Percentiles rank a stretch among this genome's conserved stretches.
These are phyloP conservation scores for Coffea humblotiana DNA, from an alignment of 305 asterid genomes.

Conservation along the genomic window DNA sequence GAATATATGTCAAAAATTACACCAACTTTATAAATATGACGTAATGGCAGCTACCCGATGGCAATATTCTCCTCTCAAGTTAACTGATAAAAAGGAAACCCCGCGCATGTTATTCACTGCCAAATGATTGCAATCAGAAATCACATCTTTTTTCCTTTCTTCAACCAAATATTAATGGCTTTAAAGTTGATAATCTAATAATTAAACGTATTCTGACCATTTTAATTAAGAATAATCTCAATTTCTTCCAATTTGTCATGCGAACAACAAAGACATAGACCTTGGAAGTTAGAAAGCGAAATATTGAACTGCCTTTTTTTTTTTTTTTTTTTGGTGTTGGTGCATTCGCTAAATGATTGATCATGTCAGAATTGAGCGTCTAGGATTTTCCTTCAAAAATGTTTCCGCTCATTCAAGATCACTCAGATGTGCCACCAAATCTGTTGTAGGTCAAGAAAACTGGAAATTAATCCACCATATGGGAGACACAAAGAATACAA, in stretches of 20 bases:
- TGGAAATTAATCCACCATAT: neutral
- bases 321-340: too few species aligned
- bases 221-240: neutral
- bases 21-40: slow-evolving; percentile 21
- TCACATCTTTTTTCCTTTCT: neutral
- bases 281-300: neutral
- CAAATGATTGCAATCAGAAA: neutral
- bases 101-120: neutral
- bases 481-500: too few species aligned
- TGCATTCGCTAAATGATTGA: too few species aligned
- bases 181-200: neutral
- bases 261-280: neutral
- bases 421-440: neutral
- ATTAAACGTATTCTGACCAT: neutral
- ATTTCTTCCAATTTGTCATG: neutral
- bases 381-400: too few species aligned
- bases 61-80: neutral
- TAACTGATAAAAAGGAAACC: neutral
- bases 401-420: too few species aligned
- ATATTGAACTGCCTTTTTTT: too few species aligned
- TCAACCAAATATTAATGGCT: too few species aligned
- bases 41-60: neutral
- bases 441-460: neutral
- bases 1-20: slow-evolving; percentile 34
- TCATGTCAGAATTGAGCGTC: too few species aligned